A percentile compares a stretch with the other conserved stretches of the same genome.
These are phyloP conservation scores for Neofusicoccum ribis DNA, from an alignment of 2,329 filamentous ascomycete species.

Conservation along the genomic window DNA sequence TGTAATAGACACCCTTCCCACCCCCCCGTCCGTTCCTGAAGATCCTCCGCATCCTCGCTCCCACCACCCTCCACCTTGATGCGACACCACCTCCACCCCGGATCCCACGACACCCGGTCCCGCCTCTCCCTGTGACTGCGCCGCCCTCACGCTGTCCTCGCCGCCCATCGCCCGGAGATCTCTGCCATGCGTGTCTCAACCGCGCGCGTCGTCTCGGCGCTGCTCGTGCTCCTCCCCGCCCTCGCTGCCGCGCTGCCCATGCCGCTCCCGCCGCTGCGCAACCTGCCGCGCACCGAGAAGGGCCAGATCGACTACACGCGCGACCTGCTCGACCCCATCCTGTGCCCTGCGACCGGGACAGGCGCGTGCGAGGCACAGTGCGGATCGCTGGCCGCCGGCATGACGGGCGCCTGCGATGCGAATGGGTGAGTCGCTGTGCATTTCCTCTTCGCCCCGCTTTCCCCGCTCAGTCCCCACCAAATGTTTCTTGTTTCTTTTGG, in stretches of 20 bases:
- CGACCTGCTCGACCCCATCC: slow-evolving; percentile 7
- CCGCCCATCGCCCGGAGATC: neutral
- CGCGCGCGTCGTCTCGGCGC: neutral
- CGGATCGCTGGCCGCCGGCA: neutral
- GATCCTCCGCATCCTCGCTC: slow-evolving; percentile 1
- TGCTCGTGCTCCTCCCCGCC: neutral
- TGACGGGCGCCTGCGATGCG: neutral
- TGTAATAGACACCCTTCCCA: neutral
- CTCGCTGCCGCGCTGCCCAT: neutral
- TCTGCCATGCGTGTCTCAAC: neutral
- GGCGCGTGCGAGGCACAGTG: neutral
- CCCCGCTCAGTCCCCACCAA: too few species aligned
- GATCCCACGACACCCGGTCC: neutral
- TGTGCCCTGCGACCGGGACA: neutral
- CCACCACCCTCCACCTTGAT: neutral
- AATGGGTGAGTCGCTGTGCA: neutral
- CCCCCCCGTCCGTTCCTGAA: slow-evolving; percentile 2
- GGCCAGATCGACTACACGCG: slow-evolving; percentile 15
- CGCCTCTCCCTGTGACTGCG: neutral
- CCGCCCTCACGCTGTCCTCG: neutral
- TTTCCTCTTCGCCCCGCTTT: too few species aligned
- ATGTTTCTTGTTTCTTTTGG: neutral
- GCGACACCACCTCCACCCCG: neutral
- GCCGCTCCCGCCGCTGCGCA: neutral
- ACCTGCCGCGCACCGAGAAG: slow-evolving; percentile 5